Evolutionary conservation across 805 yeast species (phyloP), one percentile per base, ranked within the genome.

Genomic region (Saccharomycopsis sp.): DNA sequence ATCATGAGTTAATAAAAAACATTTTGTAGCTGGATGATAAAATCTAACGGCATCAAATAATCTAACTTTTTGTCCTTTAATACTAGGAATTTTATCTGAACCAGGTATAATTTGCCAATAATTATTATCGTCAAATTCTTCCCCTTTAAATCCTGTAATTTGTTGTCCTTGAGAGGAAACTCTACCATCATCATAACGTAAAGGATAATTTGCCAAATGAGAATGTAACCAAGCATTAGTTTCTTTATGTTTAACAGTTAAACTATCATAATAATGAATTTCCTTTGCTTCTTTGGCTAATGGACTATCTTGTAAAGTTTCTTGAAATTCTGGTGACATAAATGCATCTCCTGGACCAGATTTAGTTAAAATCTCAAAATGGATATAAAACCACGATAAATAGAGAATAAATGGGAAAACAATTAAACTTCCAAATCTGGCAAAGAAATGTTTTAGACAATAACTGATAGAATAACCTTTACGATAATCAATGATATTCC

Each of bases 261-360:
- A 62, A 14, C 72, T 59, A 55, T 94, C 97, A 54, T 74, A 70
- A 57, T 70, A 89, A 51, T 86, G 73, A 33, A 92, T 74, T 26
- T 71, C 76, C 51, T 74, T 78, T 2, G 95, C 74, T 23, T 74
- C 74, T 51, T 62, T 70, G 12, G 89, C 83, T 52, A 83, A 58
- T 19, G 83, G 76, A 37, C 88, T 83, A 56, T 92, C 98, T 28
- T 76, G 79, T 39, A 92, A 69, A 26, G 95, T 79, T 54, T 86
- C 95, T 64, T 92, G 97, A 70, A 92, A 92, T 45, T 81, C 88
- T 5, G 92, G 70, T n/a, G 92, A 75, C 98, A 92, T 92, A 58
- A 89, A 87, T 2, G 70, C 69, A 57, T 92, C 96, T 47, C 99
- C 99, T 4, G 96, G 92, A 21, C 99, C 99, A 2, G 97, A 88